Evolutionary conservation across 2,329 filamentous ascomycete species (phyloP), one percentile per base, ranked within the genome.

Genomic region (Acarospora socialis): DNA sequence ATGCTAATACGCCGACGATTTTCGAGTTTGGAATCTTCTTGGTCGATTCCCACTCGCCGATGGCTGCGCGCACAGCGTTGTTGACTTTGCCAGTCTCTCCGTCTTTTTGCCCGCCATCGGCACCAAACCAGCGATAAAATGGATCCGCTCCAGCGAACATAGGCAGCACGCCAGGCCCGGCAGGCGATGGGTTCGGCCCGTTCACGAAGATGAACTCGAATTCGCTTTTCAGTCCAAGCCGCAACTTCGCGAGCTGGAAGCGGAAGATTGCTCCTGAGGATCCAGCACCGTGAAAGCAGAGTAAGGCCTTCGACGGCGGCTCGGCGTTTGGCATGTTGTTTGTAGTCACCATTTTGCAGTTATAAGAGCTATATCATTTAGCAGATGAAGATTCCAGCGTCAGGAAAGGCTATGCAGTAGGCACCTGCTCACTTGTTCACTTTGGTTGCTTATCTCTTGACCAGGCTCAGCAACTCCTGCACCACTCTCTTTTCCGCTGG

Each of bases 161-260:
- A 21, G 33, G 28, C 33, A 34, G 32, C 24, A 34, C 32, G 9
- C 32, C 32, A 9, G 32, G 32, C 9, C 32, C 32, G 1, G 32
- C 24, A 2, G 12, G 13, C 15, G 24, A 34, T 19, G 28, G 24
- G 13, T 17, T 23, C 24, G 32, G 32, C 15, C 32, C 32, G 13
- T 34, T 26, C 15, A 34, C 17, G 32, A 34, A 34, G 26, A 34
- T 35, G 28, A 35, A 35, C 19, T 32, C 28, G 12, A 32, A 35
- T 8, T 6, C 9, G 12, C 32, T 21, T n/a, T 15, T 22, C n/a
- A 35, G 28, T 17, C 21, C n/a, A n/a, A n/a, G n/a, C n/a, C n/a
- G n/a, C n/a, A n/a, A n/a, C n/a, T n/a, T n/a, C n/a, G n/a, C n/a
- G n/a, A 19, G 15, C 16, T 24, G 24, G 12, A 27, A 12, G n/a